Evolutionary conservation across 208 protist genomes (phyloP).

Genomic region (Trypanosoma congolense): DNA sequence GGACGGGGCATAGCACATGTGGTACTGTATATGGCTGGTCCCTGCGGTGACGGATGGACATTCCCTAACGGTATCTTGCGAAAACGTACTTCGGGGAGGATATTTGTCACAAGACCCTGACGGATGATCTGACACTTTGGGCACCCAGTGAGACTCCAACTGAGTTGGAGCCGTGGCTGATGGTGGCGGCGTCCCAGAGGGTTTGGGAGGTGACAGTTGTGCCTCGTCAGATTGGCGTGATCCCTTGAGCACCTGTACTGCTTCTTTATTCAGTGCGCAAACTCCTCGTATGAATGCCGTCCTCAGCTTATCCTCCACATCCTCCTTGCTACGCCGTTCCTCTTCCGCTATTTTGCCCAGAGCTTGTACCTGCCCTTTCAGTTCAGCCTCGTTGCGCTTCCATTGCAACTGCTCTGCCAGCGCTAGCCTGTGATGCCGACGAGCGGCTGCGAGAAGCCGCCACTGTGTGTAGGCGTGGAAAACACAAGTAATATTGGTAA

Average conservation of each 20-base stretch:
- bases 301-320: constrained; percentile 62
- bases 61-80: no score
- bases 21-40: constrained; percentile 37
- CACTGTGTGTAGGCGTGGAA: constrained; percentile 47
- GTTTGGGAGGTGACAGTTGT: constrained; percentile 22
- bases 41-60: constrained; percentile 27
- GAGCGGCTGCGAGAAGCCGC: constrained; percentile 46
- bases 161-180: background rate
- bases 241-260: constrained; percentile 74
- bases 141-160: no score
- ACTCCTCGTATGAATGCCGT: constrained; percentile 83
- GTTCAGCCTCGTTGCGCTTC: constrained; percentile 35
- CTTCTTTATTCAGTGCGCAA: constrained; percentile 87
- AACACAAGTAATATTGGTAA: constrained; percentile 6
- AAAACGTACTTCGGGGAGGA: no score
- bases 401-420: constrained; percentile 25
- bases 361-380: constrained; percentile 34
- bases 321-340: constrained; percentile 28
- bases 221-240: constrained; percentile 21
- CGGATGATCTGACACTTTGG: no score
- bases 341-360: constrained; percentile 29
- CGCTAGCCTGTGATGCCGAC: constrained; percentile 25
- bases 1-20: constrained; percentile 62
- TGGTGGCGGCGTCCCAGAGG: background rate
- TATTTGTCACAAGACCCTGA: no score